Evolutionary conservation across 805 yeast genomes (phyloP), one percentile per base, ranked within the genome.

Genomic region (Yarrowia porcina): DNA sequence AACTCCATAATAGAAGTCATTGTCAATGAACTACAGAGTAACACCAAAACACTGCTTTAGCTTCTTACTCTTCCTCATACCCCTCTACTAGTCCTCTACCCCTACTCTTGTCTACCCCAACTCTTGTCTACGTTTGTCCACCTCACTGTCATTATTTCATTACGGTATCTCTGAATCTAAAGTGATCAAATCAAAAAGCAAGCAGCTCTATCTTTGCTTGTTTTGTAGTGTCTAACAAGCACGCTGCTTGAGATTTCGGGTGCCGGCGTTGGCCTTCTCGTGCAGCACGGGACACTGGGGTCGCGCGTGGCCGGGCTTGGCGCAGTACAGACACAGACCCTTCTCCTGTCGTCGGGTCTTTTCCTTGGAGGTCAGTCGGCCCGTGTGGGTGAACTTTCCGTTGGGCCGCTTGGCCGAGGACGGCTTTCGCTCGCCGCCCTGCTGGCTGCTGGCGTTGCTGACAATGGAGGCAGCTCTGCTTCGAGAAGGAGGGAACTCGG

Each of bases 251-350:
- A 52, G 59, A 27, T 52, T 52, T 25, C 59, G 36, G 28, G 59
- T 52, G 32, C 59, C 59, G 25, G 33, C 59, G 28, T 9, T 23
- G 30, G 61, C 61, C 61, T 56, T 56, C 13, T 56, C 61, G 30
- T 39, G 61, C 18, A 56, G 49, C 17, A 56, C 61, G 17, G 61
- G 61, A n/a, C 61, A 56, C 39, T 56, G 61, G 49, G 61, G 61
- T 28, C 61, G 61, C 15, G 49, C 36, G 21, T 56, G 61, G 20
- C 61, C 61, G n/a, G 25, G 49, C 49, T 56, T 56, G 61, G 61
- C 61, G 4, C 61, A 56, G 61, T 56, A 56, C 47, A 56, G 49
- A 39, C 61, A 56, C 21, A 56, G 49, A 13, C 61, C 61, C 39
- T 56, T 56, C 20, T 56, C 61, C 28, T 39, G 47, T 28, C 61